A percentile compares a stretch with the other conserved stretches of the same genome.
Evolutionary conservation across 2,329 filamentous ascomycete genomes (phyloP).

Genomic region (Metarhizium robertsii): DNA sequence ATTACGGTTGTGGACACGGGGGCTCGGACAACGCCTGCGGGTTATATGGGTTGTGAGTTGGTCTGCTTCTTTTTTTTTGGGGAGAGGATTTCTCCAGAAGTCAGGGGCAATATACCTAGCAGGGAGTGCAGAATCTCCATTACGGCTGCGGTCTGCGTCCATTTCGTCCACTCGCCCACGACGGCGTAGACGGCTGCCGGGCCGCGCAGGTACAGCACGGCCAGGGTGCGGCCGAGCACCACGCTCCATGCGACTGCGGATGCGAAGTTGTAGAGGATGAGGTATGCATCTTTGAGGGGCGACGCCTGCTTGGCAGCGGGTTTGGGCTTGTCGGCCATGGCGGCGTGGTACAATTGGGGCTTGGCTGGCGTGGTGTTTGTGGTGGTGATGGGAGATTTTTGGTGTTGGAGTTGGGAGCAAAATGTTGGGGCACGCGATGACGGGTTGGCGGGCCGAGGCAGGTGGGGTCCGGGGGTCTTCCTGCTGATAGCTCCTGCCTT

Average conservation of each 20-base stretch:
- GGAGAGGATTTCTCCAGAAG: not conserved
- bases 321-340: constrained; percentile 2
- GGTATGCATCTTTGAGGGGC: constrained; percentile 51
- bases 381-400: not conserved
- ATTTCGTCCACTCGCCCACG: constrained; percentile 59
- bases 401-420: not conserved
- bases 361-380: not conserved
- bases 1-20: constrained; percentile 78
- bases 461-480: too few species aligned
- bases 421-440: not conserved
- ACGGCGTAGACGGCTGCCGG: constrained; percentile 50
- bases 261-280: constrained; percentile 75
- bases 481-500: too few species aligned
- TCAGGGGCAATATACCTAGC: constrained; percentile 44
- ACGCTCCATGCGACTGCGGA: constrained; percentile 71
- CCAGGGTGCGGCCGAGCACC: constrained; percentile 60
- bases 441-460: too few species aligned
- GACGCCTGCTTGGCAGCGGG: not conserved
- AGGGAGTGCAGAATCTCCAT: constrained; percentile 79
- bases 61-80: not conserved
- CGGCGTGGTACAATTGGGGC: not conserved
- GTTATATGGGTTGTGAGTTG: not conserved
- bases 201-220: constrained; percentile 43
- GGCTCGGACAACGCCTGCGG: constrained; percentile 69
- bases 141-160: constrained; percentile 74